Evolutionary conservation across 352 stramenopile species (phyloP).

Genomic region (Blastocystis sp.): DNA sequence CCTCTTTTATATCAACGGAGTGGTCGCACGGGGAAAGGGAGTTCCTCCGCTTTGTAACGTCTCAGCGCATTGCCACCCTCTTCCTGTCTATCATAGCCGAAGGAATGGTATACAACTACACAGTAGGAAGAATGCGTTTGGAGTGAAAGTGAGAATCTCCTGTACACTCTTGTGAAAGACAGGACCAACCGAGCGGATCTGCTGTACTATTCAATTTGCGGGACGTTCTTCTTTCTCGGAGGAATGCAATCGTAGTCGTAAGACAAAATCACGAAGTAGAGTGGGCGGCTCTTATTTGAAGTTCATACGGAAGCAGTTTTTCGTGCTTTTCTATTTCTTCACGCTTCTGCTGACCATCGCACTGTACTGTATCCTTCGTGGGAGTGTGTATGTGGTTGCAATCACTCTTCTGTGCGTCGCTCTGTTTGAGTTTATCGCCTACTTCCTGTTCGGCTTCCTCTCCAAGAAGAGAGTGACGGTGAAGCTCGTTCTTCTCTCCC

Average conservation of each 20-base stretch:
- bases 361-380: not conserved
- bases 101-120: conserved; percentile 6
- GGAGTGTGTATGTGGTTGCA: not conserved
- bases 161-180: not conserved
- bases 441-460: conserved; percentile 5
- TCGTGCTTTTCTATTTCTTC: conserved; percentile 8
- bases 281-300: conserved; percentile 22
- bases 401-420: not conserved
- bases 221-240: conserved; percentile 4
- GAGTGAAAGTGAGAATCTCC: not conserved
- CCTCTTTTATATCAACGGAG: not conserved
- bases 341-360: not conserved
- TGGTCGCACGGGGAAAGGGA: conserved; percentile 44
- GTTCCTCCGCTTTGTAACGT: not conserved
- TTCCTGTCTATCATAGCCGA: conserved; percentile 16
- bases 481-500: not conserved
- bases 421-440: not conserved
- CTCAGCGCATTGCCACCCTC: not conserved
- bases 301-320: not conserved
- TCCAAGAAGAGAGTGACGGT: not conserved
- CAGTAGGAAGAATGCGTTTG: not conserved
- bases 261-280: not conserved
- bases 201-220: not conserved
- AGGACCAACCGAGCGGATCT: not conserved
- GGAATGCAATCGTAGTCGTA: not conserved